Base-by-base conservation (phyloP, 108 stramenopile species). In the Skeletonema menzelii region DNA sequence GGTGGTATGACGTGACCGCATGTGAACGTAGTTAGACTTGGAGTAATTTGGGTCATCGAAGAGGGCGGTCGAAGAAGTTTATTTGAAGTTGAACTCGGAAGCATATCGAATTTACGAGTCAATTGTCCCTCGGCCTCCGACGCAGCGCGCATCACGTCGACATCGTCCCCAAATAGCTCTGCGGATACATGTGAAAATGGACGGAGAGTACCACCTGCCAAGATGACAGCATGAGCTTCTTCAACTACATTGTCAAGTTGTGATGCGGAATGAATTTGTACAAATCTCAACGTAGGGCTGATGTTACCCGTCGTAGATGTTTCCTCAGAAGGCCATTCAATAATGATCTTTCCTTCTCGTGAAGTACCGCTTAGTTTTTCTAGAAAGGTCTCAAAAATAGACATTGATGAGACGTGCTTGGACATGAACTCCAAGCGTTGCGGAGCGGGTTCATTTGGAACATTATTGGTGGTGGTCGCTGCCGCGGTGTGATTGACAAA, bases 181-280 rank as follows among this genome's bases (percentile, higher is more conserved):
- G 90, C 82, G 20, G 91, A 92, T 27, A 99, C 81, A 53, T 91
- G 91, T 11, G 72, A 86, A 49, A 97, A 86, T 4, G 99, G 99
- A 55, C 90, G 91, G 59, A 99, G 85, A 27, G 99, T 99, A 40
- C 99, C 99, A 31, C 99, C 99, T 35, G 98, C 95, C 55, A 99
- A 84, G 12, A 97, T 87, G 7, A 99, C 82, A 11, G 97, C 93
- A 74, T 92, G 85, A 0, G 97, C 91, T 77, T 97, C 81, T 2
- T 79, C 64, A 19, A 96, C 68, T 27, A 99, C 82, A 73, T 90
- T 76, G 32, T 80, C 60, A 47, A 97, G 90, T 60, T 87, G 86
- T 5, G 81, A 77, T 15, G 95, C 84, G 11, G 98, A 96, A 68
- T 98, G 84, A 42, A 99, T 83, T 70, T 97, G 85, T 14, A 95